These are phyloP conservation scores for Mollisia scopiformis DNA, from an alignment of 2,329 filamentous ascomycete genomes.

Conservation along the genomic window DNA sequence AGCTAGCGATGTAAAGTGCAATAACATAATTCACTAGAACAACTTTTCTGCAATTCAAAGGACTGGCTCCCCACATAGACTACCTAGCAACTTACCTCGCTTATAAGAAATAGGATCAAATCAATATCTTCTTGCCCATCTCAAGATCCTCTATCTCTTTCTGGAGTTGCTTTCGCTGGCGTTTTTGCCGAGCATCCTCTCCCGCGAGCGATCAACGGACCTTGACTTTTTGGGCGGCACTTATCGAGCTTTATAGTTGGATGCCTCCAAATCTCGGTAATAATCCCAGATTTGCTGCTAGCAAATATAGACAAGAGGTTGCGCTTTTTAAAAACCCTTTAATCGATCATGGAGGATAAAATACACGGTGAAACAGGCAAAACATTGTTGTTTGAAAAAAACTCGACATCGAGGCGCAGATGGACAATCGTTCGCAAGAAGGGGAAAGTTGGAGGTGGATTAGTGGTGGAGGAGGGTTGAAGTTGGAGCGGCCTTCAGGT, in stretches of 20 bases:
- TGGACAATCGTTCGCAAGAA: neutral
- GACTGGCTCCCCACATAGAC: too few species aligned
- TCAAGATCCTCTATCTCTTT: conserved; percentile 8
- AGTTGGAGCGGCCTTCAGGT: too few species aligned
- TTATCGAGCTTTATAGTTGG: neutral
- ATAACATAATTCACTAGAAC: too few species aligned
- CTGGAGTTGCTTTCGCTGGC: conserved; percentile 2
- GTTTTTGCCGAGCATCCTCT: neutral
- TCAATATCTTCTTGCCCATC: neutral
- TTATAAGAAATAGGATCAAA: too few species aligned
- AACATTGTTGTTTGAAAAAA: neutral
- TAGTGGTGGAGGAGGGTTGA: neutral
- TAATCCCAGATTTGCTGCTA: neutral
- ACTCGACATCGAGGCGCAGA: neutral
- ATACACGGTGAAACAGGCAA: neutral
- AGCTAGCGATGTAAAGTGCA: too few species aligned
- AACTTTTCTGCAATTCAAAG: too few species aligned
- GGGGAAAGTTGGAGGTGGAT: neutral
- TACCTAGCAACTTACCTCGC: too few species aligned
- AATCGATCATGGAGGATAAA: neutral
- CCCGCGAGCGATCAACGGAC: conserved; percentile 6
- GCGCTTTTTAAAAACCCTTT: neutral
- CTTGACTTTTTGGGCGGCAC: neutral
- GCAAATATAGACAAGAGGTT: neutral
- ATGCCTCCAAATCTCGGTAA: neutral